These are phyloP conservation scores for Elongisporangium prolatum DNA, from an alignment of 352 stramenopile species.

Conservation along the genomic window DNA sequence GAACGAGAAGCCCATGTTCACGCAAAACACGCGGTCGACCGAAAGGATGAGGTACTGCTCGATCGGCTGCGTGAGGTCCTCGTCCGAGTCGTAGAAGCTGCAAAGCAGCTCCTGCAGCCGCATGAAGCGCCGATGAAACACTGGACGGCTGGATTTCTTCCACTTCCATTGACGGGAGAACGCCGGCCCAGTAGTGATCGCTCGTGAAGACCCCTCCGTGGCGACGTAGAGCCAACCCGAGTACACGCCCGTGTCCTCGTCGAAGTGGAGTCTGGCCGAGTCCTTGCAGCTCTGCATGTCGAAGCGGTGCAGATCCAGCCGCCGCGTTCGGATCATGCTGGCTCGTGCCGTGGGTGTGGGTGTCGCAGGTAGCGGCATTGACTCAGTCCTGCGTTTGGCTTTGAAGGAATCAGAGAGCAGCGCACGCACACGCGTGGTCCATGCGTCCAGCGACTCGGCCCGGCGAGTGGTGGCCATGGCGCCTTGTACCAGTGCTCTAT, in stretches of 20 bases:
- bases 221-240: conserved; percentile 39
- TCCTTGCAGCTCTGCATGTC: neutral
- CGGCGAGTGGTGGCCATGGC: neutral
- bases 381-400: neutral
- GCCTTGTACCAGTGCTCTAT: neutral
- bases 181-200: neutral
- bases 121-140: conserved; percentile 31
- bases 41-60: conserved; percentile 35
- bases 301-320: neutral
- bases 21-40: conserved; percentile 22
- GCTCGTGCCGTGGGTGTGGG: neutral
- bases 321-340: neutral
- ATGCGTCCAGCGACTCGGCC: neutral
- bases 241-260: conserved; percentile 18
- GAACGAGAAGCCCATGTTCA: conserved; percentile 44
- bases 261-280: conserved; percentile 1
- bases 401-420: neutral
- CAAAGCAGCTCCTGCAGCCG: conserved; percentile 36
- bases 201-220: neutral
- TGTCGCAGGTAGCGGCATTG: neutral
- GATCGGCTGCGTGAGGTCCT: conserved; percentile 9
- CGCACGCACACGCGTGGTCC: neutral
- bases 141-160: neutral
- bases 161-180: neutral
- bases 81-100: conserved; percentile 28